Conservation (phyloP, 768 basidiomycete species). For the Sporobolomyces roseus region DNA sequence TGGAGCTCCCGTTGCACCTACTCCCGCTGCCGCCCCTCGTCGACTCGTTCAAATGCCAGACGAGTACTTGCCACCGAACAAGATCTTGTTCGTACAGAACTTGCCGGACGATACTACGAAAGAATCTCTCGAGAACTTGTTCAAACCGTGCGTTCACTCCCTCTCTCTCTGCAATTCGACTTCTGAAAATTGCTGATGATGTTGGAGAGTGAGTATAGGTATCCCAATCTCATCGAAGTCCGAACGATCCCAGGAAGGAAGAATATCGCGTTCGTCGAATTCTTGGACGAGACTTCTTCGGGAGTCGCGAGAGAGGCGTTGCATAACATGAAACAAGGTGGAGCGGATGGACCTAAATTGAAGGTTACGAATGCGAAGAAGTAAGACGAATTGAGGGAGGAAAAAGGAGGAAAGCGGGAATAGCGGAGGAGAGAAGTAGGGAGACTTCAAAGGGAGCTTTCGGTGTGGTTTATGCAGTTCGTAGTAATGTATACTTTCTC, state of each 20-base stretch:
- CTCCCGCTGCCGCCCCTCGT: conserved; percentile 42
- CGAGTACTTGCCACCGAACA: conserved; percentile 99
- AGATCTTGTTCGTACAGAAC: conserved; percentile 96
- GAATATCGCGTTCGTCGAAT: conserved; percentile 99
- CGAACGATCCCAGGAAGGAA: conserved; percentile 96
- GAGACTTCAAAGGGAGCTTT: too few relatives aligned
- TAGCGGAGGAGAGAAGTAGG: too few relatives aligned
- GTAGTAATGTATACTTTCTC: too few relatives aligned
- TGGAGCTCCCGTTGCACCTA: conserved; percentile 20
- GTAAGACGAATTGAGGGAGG: conserved; percentile 7
- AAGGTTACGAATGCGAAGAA: conserved; percentile 60
- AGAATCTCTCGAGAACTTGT: conserved; percentile 82
- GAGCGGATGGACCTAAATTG: conserved; percentile 97
- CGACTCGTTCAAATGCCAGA: conserved; percentile 90
- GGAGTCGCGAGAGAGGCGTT: conserved; percentile 89
- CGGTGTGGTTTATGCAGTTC: too few relatives aligned
- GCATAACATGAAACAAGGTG: conserved; percentile 81
- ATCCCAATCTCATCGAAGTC: conserved; percentile 92
- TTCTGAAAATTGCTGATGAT: not conserved
- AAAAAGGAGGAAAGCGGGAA: too few relatives aligned
- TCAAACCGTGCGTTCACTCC: conserved; percentile 68
- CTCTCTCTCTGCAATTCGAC: not conserved
- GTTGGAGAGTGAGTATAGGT: conserved; percentile 55
- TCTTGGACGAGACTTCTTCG: conserved; percentile 83
- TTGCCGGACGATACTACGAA: conserved; percentile 88